Conservation (phyloP, 345 rosid species). For the Psidium friedrichsthalianum region DNA sequence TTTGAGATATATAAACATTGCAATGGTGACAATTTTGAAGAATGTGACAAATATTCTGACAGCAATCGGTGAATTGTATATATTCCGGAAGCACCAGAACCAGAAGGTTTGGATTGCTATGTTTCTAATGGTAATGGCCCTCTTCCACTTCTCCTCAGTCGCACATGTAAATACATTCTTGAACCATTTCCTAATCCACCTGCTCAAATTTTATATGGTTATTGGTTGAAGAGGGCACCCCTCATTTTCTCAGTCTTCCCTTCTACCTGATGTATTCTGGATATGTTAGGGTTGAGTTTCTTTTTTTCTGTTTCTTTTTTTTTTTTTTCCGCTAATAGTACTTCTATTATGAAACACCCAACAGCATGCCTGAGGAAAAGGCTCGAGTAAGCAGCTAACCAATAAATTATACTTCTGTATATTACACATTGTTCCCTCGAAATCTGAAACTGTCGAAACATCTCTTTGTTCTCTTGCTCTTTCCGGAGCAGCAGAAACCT, state of each 20-base stretch:
- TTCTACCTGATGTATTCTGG: neutral
- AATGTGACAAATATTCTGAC: constrained; percentile 86
- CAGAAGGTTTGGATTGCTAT: constrained; percentile 91
- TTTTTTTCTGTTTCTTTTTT: neutral
- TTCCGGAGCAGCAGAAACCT: neutral
- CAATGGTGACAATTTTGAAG: constrained; percentile 97
- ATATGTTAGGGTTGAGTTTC: neutral
- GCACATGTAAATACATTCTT: neutral
- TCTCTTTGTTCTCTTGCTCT: neutral
- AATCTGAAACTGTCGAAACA: neutral
- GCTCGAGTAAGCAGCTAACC: neutral
- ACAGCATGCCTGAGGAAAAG: neutral
- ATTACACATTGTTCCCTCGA: neutral
- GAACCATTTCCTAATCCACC: neutral
- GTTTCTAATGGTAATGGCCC: constrained; percentile 66
- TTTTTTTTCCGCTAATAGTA: neutral
- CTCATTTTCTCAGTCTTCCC: neutral
- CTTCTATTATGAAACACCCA: neutral
- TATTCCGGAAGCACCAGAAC: constrained; percentile 77
- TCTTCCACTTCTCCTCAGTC: neutral
- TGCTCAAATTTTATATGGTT: neutral
- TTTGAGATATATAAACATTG: constrained; percentile 78
- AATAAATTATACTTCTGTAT: neutral
- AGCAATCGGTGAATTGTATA: constrained; percentile 75
- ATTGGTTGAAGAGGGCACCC: neutral